Evolutionary conservation across 2,329 filamentous ascomycete species (phyloP), one percentile per base, ranked within the genome.

Genomic region (Fusarium agapanthi): DNA sequence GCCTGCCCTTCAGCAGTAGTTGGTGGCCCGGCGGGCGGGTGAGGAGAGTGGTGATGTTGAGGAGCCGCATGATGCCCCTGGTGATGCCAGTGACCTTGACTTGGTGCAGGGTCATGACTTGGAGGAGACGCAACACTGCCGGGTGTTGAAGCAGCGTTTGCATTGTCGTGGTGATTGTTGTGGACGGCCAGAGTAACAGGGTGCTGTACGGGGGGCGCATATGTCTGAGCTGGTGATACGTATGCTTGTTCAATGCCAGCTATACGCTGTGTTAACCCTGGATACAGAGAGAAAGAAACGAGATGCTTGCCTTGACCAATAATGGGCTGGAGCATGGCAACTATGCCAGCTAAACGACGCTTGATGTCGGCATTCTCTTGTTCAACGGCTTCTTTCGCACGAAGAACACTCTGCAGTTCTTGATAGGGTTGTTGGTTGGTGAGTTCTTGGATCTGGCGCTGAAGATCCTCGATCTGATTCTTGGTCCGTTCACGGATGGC

Each of bases 401-500:
- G 87, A 61, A 95, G 81, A 15, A 90, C 93, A 34, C 89, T 86
- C 81, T 97, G 93, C 26, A 97, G 88, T 79, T 97, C 94, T 79
- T 93, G 91, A 76, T 95, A 95, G 1, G 94, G 93, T 80, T 95
- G 91, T 82, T 94, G 92, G 64, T 88, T 91, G 64, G 93, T 93
- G 74, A 97, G 86, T 70, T 95, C 92, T 61, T 88, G 86, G 69
- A 97, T 95, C 69, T 89, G 87, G 67, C 86, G 86, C 80, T 96
- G 92, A 66, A 96, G 85, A 12, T 83, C 84, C 79, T 95, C 93
- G 75, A 96, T 96, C 80, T 93, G 92, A 65, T 90, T 89, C 83
- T 92, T 94, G 34, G 93, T 96, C 61, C 94, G 89, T 83, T 95
- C 93, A 45, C 94, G 88, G 67, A 97, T 96, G 43, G 93, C 93